Percentiles rank a stretch among this genome's conserved stretches.
These are phyloP conservation scores for Geranium brycei DNA, from an alignment of 345 rosid species.

Conservation along the genomic window DNA sequence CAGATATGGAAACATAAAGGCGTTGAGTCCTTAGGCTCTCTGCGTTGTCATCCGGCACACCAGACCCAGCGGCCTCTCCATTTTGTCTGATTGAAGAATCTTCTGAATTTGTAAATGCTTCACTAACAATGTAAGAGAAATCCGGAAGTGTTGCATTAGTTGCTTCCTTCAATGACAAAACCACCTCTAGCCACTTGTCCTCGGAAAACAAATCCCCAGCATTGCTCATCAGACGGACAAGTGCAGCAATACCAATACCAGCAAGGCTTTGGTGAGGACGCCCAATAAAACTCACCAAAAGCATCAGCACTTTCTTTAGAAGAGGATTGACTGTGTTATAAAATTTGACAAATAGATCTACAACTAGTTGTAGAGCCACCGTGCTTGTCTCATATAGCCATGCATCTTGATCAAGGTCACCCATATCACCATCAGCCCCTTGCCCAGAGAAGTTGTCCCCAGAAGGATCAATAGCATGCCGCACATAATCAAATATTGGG, in stretches of 20 bases:
- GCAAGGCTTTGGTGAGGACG: slow-evolving; percentile 99
- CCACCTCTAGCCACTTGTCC: slow-evolving; percentile 93
- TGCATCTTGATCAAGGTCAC: slow-evolving; percentile 88
- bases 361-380: slow-evolving; percentile 92
- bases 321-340: slow-evolving; percentile 89
- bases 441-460: slow-evolving; percentile 55
- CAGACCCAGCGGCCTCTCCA: slow-evolving; percentile 37
- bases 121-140: slow-evolving; percentile 48
- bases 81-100: slow-evolving; percentile 21
- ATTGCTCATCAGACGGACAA: slow-evolving; percentile 94
- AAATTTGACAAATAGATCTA: slow-evolving; percentile 94
- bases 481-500: slow-evolving; percentile 94
- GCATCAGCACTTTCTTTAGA: slow-evolving; percentile 59
- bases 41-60: slow-evolving; percentile 20
- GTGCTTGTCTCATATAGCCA: slow-evolving; percentile 99
- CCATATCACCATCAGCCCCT: slow-evolving; percentile 40
- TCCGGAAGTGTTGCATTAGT: slow-evolving; percentile 79
- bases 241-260: slow-evolving; percentile 95
- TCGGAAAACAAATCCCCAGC: slow-evolving; percentile 80
- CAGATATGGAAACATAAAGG: slow-evolving; percentile 51
- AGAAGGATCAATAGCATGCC: slow-evolving; percentile 96
- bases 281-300: slow-evolving; percentile 78
- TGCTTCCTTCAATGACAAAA: slow-evolving; percentile 70
- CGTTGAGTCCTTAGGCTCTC: slow-evolving; percentile 36
- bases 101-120: slow-evolving; percentile 27